Base-by-base conservation (phyloP, 192 early-diverging fungal species). In the Dissophora ornata region DNA sequence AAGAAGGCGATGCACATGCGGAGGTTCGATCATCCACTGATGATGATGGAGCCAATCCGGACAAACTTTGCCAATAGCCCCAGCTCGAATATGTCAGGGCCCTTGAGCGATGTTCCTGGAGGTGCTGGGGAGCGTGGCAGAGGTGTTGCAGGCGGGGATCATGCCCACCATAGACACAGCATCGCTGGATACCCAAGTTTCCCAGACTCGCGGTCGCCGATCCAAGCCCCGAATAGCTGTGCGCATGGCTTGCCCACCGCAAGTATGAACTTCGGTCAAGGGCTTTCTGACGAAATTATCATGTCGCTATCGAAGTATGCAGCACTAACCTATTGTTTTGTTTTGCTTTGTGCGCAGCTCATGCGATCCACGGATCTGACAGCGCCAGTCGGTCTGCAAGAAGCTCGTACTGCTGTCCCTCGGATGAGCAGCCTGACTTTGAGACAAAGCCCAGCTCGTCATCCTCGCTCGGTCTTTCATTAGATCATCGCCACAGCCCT, bases 1-100 rank as follows among this genome's bases (percentile, higher is more conserved):
- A 77, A 77, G 32, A 77, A 77, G 40, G 52, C 64, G 16, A 54
- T 48, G 52, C 57, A 75, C 24, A 58, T 74, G 48, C 34, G 62
- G 33, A 41, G 62, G 57, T 53, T 65, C 30, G 62, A 74, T 21
- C 62, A 62, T 13, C 62, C 64, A 5, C 19, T 46, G 28, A 58
- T 64, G 54, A 33, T 73, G 34, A 58, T 63, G 51, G 71, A 61
- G 12, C 53, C 69, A 18, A 62, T 71, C 19, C 40, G 59, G 19
- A 71, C 69, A 40, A 46, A 46, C 44, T 71, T 71, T 57, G 33
- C 38, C 41, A 61, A 49, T 19, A 38, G 21, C 24, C 24, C 7
- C 36, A n/a, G n/a, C n/a, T n/a, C n/a, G n/a, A n/a, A n/a, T n/a
- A n/a, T 32, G 15, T 48, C 59, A 8, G 59, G 59, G 19, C 36